Conservation (phyloP, 148 eudicot species). For the Chenopodium formosanum region DNA sequence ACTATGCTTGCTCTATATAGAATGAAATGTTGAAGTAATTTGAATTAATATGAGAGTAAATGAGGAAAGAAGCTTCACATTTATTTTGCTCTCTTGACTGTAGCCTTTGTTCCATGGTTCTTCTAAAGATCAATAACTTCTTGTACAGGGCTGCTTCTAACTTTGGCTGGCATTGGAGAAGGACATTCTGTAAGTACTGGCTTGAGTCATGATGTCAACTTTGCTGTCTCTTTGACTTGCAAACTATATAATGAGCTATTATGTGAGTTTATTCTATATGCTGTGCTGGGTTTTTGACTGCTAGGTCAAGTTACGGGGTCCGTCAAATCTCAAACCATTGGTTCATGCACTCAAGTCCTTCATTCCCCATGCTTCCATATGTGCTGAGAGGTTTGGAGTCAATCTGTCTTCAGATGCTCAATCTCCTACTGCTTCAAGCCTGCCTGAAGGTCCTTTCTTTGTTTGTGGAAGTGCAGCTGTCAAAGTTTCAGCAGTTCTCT, state of each 20-base stretch:
- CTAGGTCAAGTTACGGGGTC: conserved; percentile 83
- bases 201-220: conserved; percentile 4
- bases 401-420: conserved; percentile 1
- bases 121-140: not conserved
- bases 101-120: not conserved
- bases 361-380: conserved; percentile 87
- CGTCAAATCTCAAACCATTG: conserved; percentile 70
- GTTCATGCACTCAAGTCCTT: conserved; percentile 78
- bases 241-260: not conserved
- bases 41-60: not conserved
- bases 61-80: not conserved
- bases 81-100: not conserved
- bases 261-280: not conserved
- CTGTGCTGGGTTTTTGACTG: not conserved
- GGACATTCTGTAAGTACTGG: conserved; percentile 61
- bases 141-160: conserved; percentile 66
- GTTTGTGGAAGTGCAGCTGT: conserved; percentile 58
- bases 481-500: conserved; percentile 75
- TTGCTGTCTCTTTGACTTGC: conserved; percentile 4
- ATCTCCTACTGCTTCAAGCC: conserved; percentile 57
- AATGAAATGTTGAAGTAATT: not conserved
- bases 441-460: conserved; percentile 37
- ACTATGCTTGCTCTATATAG: not conserved
- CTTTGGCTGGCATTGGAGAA: conserved; percentile 70
- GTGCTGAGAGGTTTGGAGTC: conserved; percentile 60